These are phyloP conservation scores for Psilocybe tampanensis DNA, from an alignment of 768 basidiomycete genomes.

Conservation along the genomic window DNA sequence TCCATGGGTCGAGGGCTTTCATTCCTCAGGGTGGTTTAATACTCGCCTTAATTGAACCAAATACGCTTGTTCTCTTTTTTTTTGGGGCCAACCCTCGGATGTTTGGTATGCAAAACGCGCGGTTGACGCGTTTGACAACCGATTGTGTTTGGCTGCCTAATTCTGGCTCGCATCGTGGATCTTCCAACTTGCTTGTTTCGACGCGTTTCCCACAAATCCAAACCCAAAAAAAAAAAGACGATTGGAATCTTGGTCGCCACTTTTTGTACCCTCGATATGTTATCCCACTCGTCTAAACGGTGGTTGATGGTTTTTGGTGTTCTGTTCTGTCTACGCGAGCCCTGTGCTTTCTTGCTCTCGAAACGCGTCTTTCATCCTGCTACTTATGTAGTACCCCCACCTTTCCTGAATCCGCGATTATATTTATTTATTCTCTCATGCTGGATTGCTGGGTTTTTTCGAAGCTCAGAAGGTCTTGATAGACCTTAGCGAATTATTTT, in stretches of 20 bases:
- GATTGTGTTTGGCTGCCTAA: conserved; percentile 7
- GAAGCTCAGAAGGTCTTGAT: neutral
- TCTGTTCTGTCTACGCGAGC: too few relatives aligned
- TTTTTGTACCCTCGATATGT: too few relatives aligned
- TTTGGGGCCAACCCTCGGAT: conserved; percentile 8
- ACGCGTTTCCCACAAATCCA: neutral
- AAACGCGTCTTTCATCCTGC: neutral
- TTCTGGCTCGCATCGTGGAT: conserved; percentile 15
- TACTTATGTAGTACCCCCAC: too few relatives aligned
- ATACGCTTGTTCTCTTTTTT: neutral
- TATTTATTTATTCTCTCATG: neutral
- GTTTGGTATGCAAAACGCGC: conserved; percentile 7
- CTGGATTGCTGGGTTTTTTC: neutral
- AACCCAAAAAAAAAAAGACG: too few relatives aligned
- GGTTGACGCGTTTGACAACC: conserved; percentile 9
- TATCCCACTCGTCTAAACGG: too few relatives aligned
- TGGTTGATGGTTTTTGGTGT: too few relatives aligned
- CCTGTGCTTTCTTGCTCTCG: neutral
- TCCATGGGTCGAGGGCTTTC: neutral
- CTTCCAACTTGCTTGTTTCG: neutral
- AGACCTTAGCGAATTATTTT: neutral
- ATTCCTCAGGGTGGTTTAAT: conserved; percentile 9
- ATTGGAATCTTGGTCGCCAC: too few relatives aligned
- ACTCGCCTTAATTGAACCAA: conserved; percentile 10
- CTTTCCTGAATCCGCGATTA: neutral